phyloP scores from a whole-genome alignment of 495 filamentous ascomycete genomes.

The Xylaria cubensis region DNA sequence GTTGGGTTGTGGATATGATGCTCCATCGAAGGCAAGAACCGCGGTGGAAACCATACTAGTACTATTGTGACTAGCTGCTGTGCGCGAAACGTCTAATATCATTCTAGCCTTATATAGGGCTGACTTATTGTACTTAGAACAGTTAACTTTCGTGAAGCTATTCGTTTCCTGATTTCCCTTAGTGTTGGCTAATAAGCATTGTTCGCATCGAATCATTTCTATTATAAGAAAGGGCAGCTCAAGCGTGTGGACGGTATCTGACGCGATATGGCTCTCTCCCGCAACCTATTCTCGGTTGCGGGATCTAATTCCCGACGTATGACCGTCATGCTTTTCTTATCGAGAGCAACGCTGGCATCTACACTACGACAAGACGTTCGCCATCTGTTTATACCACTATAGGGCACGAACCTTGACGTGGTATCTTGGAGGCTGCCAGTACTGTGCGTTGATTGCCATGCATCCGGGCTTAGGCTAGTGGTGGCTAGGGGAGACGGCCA shows the following conservation, averaged over 20 bases:
- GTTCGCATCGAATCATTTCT: neutral
- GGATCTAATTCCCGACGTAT: slow-evolving; percentile 5
- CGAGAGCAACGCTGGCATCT: neutral
- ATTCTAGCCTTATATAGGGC: neutral
- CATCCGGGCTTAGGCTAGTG: neutral
- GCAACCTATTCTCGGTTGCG: neutral
- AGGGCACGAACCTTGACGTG: slow-evolving; percentile 16
- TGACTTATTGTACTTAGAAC: neutral
- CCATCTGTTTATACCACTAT: slow-evolving; percentile 3
- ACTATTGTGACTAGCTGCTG: neutral
- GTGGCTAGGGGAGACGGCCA: neutral
- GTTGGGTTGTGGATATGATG: neutral
- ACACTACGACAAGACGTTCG: neutral
- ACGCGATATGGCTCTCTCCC: neutral
- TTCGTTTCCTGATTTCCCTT: neutral
- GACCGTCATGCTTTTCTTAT: neutral
- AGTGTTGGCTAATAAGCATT: neutral
- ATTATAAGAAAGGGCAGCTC: neutral
- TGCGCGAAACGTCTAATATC: neutral
- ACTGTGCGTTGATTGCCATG: neutral
- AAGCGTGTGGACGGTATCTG: neutral
- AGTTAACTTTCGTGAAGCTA: neutral
- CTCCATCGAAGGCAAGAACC: neutral
- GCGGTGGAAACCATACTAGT: neutral
- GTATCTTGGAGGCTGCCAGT: slow-evolving; percentile 4